A percentile compares a stretch with the other conserved stretches of the same genome.
phyloP scores from a whole-genome alignment of 2,329 filamentous ascomycete genomes.

The Neofusicoccum sp. region DNA sequence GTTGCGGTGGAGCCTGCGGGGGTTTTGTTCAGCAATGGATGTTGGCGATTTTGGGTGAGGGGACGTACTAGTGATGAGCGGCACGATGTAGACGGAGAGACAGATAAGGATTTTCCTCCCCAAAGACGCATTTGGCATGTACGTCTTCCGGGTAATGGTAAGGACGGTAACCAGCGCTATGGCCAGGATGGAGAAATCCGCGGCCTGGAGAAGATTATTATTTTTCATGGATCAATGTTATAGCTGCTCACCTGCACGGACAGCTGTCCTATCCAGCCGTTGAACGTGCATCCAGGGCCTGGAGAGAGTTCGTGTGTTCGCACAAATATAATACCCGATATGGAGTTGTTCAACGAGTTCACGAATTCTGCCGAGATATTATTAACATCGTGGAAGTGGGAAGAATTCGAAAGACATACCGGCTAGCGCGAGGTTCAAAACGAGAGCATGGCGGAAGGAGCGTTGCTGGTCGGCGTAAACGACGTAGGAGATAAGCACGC shows the following conservation, averaged over 20 bases:
- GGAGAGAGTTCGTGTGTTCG: conserved; percentile 30
- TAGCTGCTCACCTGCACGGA: conserved; percentile 43
- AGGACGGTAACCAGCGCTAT: conserved; percentile 49
- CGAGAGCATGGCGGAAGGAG: conserved; percentile 30
- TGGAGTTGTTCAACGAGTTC: conserved; percentile 48
- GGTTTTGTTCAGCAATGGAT: background rate
- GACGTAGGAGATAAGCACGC: conserved; percentile 27
- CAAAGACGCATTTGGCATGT: conserved; percentile 35
- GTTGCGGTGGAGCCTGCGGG: background rate
- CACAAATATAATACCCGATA: conserved; percentile 44
- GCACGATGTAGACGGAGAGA: conserved; percentile 45
- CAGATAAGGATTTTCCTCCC: conserved; percentile 40
- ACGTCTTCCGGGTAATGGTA: conserved; percentile 42
- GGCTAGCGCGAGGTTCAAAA: conserved; percentile 30
- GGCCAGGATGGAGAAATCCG: conserved; percentile 47
- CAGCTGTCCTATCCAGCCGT: conserved; percentile 51
- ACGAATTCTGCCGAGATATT: conserved; percentile 42
- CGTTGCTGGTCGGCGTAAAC: conserved; percentile 26
- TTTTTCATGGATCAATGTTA: no score
- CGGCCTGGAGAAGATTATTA: conserved; percentile 24
- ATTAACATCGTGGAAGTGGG: background rate
- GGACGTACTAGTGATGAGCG: conserved; percentile 41
- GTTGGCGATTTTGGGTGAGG: background rate
- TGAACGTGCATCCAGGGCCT: conserved; percentile 44
- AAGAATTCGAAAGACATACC: conserved; percentile 18